phyloP scores from a whole-genome alignment of 1,284 basidiomycete genomes.

The Ceratobasidium sp. region DNA sequence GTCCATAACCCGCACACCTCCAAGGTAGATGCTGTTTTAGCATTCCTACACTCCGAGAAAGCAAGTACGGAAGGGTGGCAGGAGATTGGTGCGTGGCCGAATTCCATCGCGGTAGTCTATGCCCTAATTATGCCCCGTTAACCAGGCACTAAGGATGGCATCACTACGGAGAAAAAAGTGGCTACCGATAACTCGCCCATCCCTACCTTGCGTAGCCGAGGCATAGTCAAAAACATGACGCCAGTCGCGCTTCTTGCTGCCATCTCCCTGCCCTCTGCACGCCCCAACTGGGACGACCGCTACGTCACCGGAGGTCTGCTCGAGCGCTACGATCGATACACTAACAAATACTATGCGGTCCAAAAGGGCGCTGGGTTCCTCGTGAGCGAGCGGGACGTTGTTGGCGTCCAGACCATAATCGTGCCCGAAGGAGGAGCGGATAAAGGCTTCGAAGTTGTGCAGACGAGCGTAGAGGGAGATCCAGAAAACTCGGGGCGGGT shows the following conservation, averaged over 20 bases:
- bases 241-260: constrained; percentile 46
- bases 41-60: constrained; percentile 47
- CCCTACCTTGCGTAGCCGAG: constrained; percentile 48
- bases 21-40: constrained; percentile 46
- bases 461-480: constrained; percentile 49
- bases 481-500: constrained; percentile 48
- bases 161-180: constrained; percentile 50
- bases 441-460: constrained; percentile 46
- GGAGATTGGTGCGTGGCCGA: constrained; percentile 45
- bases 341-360: constrained; percentile 49
- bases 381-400: constrained; percentile 49
- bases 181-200: constrained; percentile 48
- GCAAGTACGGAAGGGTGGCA: constrained; percentile 49
- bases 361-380: constrained; percentile 49
- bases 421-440: constrained; percentile 10
- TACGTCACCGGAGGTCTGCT: constrained; percentile 44
- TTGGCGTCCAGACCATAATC: constrained; percentile 47
- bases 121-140: background rate
- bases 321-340: constrained; percentile 44
- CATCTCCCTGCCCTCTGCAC: constrained; percentile 43
- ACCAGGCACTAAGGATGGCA: constrained; percentile 47
- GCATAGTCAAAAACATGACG: constrained; percentile 46
- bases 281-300: constrained; percentile 48
- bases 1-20: constrained; percentile 40
- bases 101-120: too few species aligned